Evolutionary conservation across 1,284 basidiomycete species (phyloP).

Genomic region (Leccinum angustisporum): DNA sequence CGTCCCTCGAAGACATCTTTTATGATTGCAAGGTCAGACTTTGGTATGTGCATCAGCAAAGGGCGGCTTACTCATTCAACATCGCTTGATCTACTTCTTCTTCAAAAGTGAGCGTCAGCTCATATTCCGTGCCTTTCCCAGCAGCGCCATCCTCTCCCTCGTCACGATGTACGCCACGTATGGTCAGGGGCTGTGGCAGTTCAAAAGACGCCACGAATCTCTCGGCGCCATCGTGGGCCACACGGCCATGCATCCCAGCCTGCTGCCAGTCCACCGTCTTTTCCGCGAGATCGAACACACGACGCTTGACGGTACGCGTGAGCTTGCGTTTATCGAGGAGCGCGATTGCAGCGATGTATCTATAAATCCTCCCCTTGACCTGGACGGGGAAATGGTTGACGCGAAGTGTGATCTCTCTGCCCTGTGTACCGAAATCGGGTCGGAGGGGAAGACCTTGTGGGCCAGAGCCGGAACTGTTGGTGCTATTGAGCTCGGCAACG

Average conservation of each 20-base stretch:
- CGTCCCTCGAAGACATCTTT: slow-evolving; percentile 25
- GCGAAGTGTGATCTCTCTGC: slow-evolving; percentile 42
- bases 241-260: slow-evolving; percentile 17
- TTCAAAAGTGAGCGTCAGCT: slow-evolving; percentile 17
- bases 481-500: slow-evolving; percentile 40
- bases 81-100: slow-evolving; percentile 20
- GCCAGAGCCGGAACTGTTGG: neutral
- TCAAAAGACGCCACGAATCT: slow-evolving; percentile 23
- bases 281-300: slow-evolving; percentile 29
- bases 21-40: slow-evolving; percentile 6
- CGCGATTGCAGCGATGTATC: slow-evolving; percentile 20
- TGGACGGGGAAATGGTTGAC: slow-evolving; percentile 51
- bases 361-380: slow-evolving; percentile 31
- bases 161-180: slow-evolving; percentile 15
- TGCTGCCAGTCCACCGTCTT: slow-evolving; percentile 18
- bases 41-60: neutral
- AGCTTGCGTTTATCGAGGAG: slow-evolving; percentile 4
- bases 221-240: slow-evolving; percentile 30
- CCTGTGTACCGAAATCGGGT: slow-evolving; percentile 45
- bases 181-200: slow-evolving; percentile 22
- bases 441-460: slow-evolving; percentile 27
- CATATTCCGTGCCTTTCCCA: slow-evolving; percentile 7
- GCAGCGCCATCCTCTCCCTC: neutral
- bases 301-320: slow-evolving; percentile 21
- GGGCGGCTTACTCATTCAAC: slow-evolving; percentile 13